These are phyloP conservation scores for Trichocladium antarcticum DNA, from an alignment of 495 filamentous ascomycete species.

Conservation along the genomic window DNA sequence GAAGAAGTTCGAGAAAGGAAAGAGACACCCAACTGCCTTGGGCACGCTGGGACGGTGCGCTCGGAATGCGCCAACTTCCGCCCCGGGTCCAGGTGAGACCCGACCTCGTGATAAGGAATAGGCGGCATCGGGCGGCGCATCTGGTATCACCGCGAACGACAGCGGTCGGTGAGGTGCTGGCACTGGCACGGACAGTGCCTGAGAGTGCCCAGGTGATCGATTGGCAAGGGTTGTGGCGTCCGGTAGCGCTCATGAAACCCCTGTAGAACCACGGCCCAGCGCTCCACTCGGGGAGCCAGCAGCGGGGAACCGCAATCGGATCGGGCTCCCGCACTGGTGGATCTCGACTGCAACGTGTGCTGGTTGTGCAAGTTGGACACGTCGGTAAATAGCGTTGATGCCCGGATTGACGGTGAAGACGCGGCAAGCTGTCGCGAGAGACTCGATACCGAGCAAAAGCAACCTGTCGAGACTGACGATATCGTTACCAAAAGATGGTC, in stretches of 20 bases:
- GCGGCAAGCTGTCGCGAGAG: too few species aligned
- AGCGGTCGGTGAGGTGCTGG: slow-evolving; percentile 8
- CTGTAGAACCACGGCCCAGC: slow-evolving; percentile 1
- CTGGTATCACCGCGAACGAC: slow-evolving; percentile 5
- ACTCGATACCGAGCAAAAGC: too few species aligned
- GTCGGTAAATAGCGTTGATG: neutral
- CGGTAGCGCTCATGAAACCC: slow-evolving; percentile 1
- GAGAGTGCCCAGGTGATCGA: slow-evolving; percentile 21
- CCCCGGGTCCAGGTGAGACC: slow-evolving; percentile 8
- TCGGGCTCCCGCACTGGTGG: slow-evolving; percentile 16
- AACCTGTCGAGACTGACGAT: too few species aligned
- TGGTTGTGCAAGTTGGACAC: neutral
- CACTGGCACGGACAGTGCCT: slow-evolving; percentile 4
- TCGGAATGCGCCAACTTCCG: slow-evolving; percentile 13
- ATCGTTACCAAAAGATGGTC: too few species aligned
- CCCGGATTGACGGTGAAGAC: neutral
- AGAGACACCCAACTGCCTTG: neutral
- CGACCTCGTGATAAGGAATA: slow-evolving; percentile 8
- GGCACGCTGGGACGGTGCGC: neutral
- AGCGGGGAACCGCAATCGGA: slow-evolving; percentile 20
- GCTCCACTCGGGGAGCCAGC: slow-evolving; percentile 10
- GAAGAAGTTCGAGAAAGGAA: neutral
- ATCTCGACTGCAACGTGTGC: slow-evolving; percentile 3
- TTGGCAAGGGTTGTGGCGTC: slow-evolving; percentile 12
- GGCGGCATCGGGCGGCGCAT: slow-evolving; percentile 5